These are phyloP conservation scores for Wallacemonas sp. DNA, from an alignment of 208 protist genomes.

Conservation along the genomic window DNA sequence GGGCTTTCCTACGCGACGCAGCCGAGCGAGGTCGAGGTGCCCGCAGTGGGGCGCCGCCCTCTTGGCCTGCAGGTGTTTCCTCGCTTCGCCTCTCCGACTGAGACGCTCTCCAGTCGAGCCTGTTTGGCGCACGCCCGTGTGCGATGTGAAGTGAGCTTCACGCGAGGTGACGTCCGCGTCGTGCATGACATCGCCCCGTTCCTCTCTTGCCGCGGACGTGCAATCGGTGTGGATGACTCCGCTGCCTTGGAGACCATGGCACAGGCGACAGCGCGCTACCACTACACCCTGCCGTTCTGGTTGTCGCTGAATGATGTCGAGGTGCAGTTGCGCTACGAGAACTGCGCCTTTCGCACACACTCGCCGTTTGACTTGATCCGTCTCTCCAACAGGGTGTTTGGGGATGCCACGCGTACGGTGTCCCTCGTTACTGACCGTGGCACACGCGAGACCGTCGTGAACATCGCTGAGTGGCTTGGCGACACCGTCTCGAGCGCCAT, in stretches of 20 bases:
- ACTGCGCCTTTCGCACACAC: not conserved
- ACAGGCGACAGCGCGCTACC: not conserved
- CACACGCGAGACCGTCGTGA: not conserved
- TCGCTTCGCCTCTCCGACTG: not conserved
- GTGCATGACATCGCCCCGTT: constrained; percentile 33
- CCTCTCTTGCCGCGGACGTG: constrained; percentile 36
- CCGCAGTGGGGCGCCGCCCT: no score
- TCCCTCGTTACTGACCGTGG: constrained; percentile 22
- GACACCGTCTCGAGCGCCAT: not conserved
- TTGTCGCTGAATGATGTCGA: constrained; percentile 29
- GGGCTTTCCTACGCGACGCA: not conserved
- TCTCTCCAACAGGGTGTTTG: not conserved
- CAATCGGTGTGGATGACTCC: constrained; percentile 25
- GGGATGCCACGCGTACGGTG: constrained; percentile 15
- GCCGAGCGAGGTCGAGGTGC: no score
- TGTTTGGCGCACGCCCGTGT: constrained; percentile 26
- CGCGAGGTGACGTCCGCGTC: constrained; percentile 27
- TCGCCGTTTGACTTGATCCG: not conserved
- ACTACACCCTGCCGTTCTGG: constrained; percentile 61
- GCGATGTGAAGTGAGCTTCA: constrained; percentile 11
- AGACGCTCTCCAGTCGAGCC: not conserved
- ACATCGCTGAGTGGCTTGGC: constrained; percentile 22
- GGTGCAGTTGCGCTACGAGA: constrained; percentile 8
- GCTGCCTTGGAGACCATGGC: constrained; percentile 10
- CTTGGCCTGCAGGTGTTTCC: no score